Percentiles rank a stretch among this genome's conserved stretches.
phyloP scores from a whole-genome alignment of 805 yeast species.

The Kazachstania taianensis region DNA sequence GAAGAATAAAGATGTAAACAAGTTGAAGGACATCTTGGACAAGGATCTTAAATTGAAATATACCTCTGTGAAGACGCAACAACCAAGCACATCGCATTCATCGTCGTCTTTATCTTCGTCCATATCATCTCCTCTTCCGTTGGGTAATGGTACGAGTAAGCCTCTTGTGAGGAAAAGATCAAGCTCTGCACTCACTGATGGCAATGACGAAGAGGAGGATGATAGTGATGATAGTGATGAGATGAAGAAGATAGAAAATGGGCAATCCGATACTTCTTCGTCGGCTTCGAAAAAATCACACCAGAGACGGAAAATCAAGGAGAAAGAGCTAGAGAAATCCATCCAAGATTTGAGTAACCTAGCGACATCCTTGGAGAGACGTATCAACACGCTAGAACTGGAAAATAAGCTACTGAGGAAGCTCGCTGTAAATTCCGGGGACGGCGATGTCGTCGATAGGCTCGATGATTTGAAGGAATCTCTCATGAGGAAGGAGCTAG shows the following conservation, averaged over 20 bases:
- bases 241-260: slow-evolving; percentile 8
- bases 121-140: no score
- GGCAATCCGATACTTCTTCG: slow-evolving; percentile 5
- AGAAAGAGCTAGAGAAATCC: slow-evolving; percentile 78
- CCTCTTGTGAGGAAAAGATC: no score
- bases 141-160: no score
- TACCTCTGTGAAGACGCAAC: neutral
- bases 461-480: slow-evolving; percentile 15
- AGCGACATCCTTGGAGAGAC: slow-evolving; percentile 55
- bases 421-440: slow-evolving; percentile 36
- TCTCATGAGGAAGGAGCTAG: neutral
- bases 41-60: slow-evolving; percentile 52
- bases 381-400: slow-evolving; percentile 79
- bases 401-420: slow-evolving; percentile 81
- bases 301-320: slow-evolving; percentile 73
- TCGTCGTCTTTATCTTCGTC: no score
- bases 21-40: slow-evolving; percentile 84
- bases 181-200: neutral
- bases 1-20: slow-evolving; percentile 22
- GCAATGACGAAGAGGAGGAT: neutral
- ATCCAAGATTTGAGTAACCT: slow-evolving; percentile 63
- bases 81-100: neutral
- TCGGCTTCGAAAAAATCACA: slow-evolving; percentile 7
- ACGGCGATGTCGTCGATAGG: slow-evolving; percentile 40
- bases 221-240: neutral